Conservation (phyloP, 306 rosid genomes). For the Cucurbita maxima region DNA sequence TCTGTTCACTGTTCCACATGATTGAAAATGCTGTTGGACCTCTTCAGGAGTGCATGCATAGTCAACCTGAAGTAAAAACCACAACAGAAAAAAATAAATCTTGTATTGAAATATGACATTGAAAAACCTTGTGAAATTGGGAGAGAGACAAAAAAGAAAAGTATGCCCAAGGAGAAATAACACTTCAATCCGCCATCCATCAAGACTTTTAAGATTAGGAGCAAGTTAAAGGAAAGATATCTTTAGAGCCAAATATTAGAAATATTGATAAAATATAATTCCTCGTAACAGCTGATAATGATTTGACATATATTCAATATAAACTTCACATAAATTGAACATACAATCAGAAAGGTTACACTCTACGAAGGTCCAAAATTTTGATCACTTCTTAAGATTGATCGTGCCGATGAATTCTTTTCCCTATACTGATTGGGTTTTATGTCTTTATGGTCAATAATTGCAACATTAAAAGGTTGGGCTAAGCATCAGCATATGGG, state of each 20-base stretch:
- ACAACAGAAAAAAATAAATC: constrained; percentile 1
- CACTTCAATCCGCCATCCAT: background rate
- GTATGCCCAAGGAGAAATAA: background rate
- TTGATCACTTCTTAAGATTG: background rate
- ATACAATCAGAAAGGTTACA: background rate
- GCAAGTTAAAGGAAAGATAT: background rate
- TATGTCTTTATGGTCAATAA: background rate
- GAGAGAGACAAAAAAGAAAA: background rate
- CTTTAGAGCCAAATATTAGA: background rate
- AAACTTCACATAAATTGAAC: background rate
- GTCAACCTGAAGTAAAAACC: constrained; percentile 55
- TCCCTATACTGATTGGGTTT: background rate
- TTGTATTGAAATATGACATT: background rate
- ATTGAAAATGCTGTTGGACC: constrained; percentile 98
- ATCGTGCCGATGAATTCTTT: background rate
- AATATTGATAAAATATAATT: background rate
- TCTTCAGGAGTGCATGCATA: constrained; percentile 97
- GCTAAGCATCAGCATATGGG: background rate
- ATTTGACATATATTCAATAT: background rate
- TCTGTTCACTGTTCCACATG: constrained; percentile 99
- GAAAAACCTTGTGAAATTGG: background rate
- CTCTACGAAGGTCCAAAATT: background rate
- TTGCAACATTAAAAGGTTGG: background rate
- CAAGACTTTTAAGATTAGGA: background rate
- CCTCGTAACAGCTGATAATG: background rate